Base-by-base conservation (phyloP, 2,329 filamentous ascomycete genomes). In the Colletotrichum acutatum region DNA sequence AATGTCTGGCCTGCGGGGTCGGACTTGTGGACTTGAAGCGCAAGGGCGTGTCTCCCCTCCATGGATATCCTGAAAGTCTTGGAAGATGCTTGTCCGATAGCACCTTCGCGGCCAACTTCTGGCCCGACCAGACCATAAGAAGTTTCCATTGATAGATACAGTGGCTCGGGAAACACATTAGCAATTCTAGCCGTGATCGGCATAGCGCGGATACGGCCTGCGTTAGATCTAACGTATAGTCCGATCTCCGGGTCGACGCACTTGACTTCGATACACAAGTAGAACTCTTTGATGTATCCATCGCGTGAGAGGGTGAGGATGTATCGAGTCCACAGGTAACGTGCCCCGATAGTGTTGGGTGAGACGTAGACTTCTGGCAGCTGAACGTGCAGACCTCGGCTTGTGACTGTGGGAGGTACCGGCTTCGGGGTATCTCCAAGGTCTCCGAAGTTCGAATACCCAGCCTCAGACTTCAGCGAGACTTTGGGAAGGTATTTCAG, bases 361-460 rank as follows among this genome's bases (percentile, higher is more conserved):
- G 37, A 46, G 37, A 46, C 14, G 9, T 28, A 16, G 16, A 57
- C 3, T 14, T 28, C 32, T 11, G 46, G 62, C 28, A 65, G 30
- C 58, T 14, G 58, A 46, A 24, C 34, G 24, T 28, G 46, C 19
- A 65, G 26, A 5, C 46, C 62, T 14, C 62, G 46, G 19, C 62
- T 65, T 32, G 62, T 65, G 28, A 65, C 53, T n/a, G 46, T 34
- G 6, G 46, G 62, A 9, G 62, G 62, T 9, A 54, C 62, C 30
- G 37, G 7, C 16, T 37, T n/a, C n/a, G 22, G 14, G 11, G 4
- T 11, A 3, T 6, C 32, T 34, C 30, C 14, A 0, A 19, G 14
- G 37, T 7, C 14, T 46, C 37, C 37, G 14, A 19, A 14, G 37
- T 14, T 19, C 5, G 37, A 19, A 46, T 19, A 19, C 16, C 16